phyloP scores from a whole-genome alignment of 1,284 basidiomycete genomes.

The Tilletia caries region DNA sequence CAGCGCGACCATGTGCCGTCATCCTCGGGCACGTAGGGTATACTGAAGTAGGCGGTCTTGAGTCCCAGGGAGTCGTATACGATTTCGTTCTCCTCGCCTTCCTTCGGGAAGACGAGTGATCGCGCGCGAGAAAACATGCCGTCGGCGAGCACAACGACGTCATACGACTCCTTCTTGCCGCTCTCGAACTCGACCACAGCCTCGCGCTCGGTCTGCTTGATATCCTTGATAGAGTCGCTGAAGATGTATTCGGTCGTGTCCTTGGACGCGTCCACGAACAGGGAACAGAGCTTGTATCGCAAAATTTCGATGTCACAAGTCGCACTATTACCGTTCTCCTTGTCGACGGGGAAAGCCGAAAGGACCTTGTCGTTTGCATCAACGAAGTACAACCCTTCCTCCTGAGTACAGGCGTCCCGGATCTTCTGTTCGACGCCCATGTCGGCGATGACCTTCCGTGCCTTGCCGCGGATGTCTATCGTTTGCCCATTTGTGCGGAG shows the following conservation, averaged over 20 bases:
- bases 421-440: constrained; percentile 49
- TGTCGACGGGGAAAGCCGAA: constrained; percentile 33
- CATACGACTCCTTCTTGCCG: constrained; percentile 22
- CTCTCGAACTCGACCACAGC: constrained; percentile 22
- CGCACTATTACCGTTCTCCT: constrained; percentile 14
- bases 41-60: constrained; percentile 24
- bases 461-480: constrained; percentile 48
- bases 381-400: constrained; percentile 47
- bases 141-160: constrained; percentile 34
- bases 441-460: constrained; percentile 40
- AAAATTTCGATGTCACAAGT: constrained; percentile 34
- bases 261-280: constrained; percentile 25
- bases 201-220: constrained; percentile 21
- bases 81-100: constrained; percentile 17
- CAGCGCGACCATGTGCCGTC: constrained; percentile 27
- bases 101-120: constrained; percentile 24
- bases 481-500: constrained; percentile 51
- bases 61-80: constrained; percentile 4
- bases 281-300: constrained; percentile 29
- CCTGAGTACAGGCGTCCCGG: constrained; percentile 38
- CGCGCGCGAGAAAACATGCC: constrained; percentile 33
- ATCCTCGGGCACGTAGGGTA: constrained; percentile 17
- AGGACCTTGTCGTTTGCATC: constrained; percentile 27
- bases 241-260: constrained; percentile 26
- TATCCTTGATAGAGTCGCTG: constrained; percentile 20